These are phyloP conservation scores for Cyberlindnera bimundalis DNA, from an alignment of 805 yeast genomes.

Conservation along the genomic window DNA sequence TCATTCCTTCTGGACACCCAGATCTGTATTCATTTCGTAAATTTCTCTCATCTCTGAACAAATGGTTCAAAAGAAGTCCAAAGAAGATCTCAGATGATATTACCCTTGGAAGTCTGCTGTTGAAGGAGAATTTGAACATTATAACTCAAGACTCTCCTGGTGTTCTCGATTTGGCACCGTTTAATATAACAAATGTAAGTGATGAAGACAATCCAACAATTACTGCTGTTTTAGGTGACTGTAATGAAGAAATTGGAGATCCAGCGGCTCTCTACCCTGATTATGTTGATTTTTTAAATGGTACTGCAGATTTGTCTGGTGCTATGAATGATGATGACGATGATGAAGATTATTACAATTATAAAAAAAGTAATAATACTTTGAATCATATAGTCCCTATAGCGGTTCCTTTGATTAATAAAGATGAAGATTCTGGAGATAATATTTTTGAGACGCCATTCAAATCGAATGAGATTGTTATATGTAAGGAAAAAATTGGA, in stretches of 20 bases:
- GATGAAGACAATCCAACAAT: neutral
- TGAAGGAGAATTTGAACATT: neutral
- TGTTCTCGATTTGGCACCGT: neutral
- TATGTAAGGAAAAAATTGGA: neutral
- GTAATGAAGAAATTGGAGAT: neutral
- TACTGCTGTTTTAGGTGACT: neutral
- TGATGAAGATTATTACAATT: neutral
- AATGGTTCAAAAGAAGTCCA: slow-evolving; percentile 5
- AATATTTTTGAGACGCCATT: no score
- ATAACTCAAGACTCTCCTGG: neutral
- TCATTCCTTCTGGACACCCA: neutral
- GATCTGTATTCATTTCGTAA: slow-evolving; percentile 1
- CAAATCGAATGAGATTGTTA: no score
- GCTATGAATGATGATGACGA: neutral
- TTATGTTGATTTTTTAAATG: slow-evolving; percentile 1
- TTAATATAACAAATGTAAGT: neutral
- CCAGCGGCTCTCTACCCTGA: neutral
- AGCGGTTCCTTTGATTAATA: neutral
- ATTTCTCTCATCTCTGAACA: slow-evolving; percentile 1
- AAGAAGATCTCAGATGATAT: neutral
- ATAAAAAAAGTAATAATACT: neutral
- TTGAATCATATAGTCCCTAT: neutral
- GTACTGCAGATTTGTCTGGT: slow-evolving; percentile 1
- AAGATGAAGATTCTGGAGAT: neutral
- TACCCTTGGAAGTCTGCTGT: neutral